Evolutionary conservation across 2,329 filamentous ascomycete species (phyloP).

Genomic region (Byssothecium circinans): DNA sequence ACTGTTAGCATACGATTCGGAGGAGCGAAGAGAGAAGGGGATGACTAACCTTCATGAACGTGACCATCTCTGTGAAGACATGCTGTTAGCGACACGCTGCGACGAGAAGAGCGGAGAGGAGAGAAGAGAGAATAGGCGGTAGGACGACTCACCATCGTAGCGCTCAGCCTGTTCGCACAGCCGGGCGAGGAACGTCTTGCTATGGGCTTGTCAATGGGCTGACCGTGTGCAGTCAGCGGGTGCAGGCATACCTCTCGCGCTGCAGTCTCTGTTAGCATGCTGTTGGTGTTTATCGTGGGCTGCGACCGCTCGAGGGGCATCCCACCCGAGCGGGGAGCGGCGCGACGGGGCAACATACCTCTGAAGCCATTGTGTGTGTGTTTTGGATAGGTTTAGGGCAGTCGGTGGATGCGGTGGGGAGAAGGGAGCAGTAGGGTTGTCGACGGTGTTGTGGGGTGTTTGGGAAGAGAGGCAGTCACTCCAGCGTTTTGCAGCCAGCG

Average conservation of each 20-base stretch:
- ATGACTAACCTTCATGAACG: conserved; percentile 87
- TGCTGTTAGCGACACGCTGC: conserved; percentile 37
- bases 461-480: conserved; percentile 12
- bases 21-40: neutral
- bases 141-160: conserved; percentile 77
- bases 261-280: conserved; percentile 44
- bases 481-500: conserved; percentile 25
- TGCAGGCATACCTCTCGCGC: conserved; percentile 53
- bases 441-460: conserved; percentile 25
- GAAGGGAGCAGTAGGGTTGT: conserved; percentile 19
- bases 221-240: conserved; percentile 15
- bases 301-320: conserved; percentile 43
- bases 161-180: conserved; percentile 99
- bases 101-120: neutral
- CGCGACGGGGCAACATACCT: conserved; percentile 56
- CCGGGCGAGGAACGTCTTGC: conserved; percentile 98
- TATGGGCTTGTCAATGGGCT: conserved; percentile 27
- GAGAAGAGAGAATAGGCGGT: conserved; percentile 14
- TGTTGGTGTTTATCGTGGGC: conserved; percentile 33
- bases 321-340: conserved; percentile 42
- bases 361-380: conserved; percentile 60
- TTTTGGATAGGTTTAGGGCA: conserved; percentile 11
- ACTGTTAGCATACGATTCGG: conserved; percentile 38
- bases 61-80: conserved; percentile 77
- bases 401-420: conserved; percentile 12